Base-by-base conservation (phyloP, 495 filamentous ascomycete species). In the Trichoderma erinaceum region DNA sequence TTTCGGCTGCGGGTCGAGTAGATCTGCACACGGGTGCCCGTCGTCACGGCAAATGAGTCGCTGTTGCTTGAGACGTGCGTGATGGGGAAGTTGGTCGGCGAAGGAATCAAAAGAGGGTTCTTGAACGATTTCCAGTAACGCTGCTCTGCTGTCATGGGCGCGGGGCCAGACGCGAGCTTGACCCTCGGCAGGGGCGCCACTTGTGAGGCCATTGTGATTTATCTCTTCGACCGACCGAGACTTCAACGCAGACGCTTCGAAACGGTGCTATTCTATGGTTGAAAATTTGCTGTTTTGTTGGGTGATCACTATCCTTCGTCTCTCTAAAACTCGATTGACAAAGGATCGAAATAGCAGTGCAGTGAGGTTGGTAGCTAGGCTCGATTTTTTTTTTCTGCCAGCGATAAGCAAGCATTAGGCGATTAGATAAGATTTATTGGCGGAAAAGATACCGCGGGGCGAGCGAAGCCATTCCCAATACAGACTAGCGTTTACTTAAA, bases 121-220 rank as follows among this genome's bases (percentile, higher is more conserved):
- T 89, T 90, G 83, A 99, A 99, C 44, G 88, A 89, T 71, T 88
- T 87, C 77, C 95, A 99, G 82, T 97, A 98, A 71, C 87, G 84
- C 78, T 98, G 93, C 80, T 99, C 95, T 61, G 93, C 87, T 5
- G 93, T 96, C 35, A 89, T 74, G 65, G 88, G 85, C 25, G 84
- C 84, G 67, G 90, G 89, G 43, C 89, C 90, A 29, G 85, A 79
- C 38, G 94, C 89, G 70, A 96, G 87, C 84, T 93, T 95, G 76
- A 96, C 79, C 74, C 88, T 89, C 75, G 89, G 89, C 67, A 97
- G 81, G 70, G 91, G 89, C 73, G 87, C 85, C 70, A 97, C 90
- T 77, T 91, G 88, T 69, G 92, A 91, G 70, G 95, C 94, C 95
- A 99, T 99, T 69, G 71, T 73, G 61, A 70, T 64, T 43, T 38